Evolutionary conservation across 768 basidiomycete genomes (phyloP).

Genomic region (Naematelia aurantialba): DNA sequence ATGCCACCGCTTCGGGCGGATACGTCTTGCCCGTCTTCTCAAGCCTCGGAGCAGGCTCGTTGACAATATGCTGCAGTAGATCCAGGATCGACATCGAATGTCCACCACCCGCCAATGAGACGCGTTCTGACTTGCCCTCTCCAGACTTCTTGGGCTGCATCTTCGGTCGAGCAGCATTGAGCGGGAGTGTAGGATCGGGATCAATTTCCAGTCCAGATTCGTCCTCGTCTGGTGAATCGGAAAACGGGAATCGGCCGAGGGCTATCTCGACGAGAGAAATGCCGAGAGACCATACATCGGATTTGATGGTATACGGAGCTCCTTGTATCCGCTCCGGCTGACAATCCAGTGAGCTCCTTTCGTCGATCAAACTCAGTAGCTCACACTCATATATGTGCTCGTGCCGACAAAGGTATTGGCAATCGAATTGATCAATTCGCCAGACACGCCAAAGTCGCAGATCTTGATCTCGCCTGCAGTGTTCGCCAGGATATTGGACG

Average conservation of each 20-base stretch:
- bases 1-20: slow-evolving; percentile 71
- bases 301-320: slow-evolving; percentile 96
- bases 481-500: slow-evolving; percentile 93
- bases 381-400: slow-evolving; percentile 97
- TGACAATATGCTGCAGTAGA: slow-evolving; percentile 94
- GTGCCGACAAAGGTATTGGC: slow-evolving; percentile 99
- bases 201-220: slow-evolving; percentile 23
- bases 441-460: slow-evolving; percentile 98
- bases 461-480: slow-evolving; percentile 96
- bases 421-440: slow-evolving; percentile 96
- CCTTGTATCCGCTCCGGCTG: slow-evolving; percentile 99
- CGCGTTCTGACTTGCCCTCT: slow-evolving; percentile 75
- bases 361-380: slow-evolving; percentile 12
- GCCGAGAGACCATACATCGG: slow-evolving; percentile 97
- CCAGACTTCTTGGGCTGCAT: slow-evolving; percentile 38
- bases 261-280: slow-evolving; percentile 96
- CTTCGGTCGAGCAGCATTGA: slow-evolving; percentile 37
- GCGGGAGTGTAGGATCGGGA: slow-evolving; percentile 39
- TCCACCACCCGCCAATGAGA: slow-evolving; percentile 85
- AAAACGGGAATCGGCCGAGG: slow-evolving; percentile 94
- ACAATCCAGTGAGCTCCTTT: slow-evolving; percentile 4
- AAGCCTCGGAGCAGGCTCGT: slow-evolving; percentile 89
- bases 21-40: slow-evolving; percentile 62
- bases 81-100: slow-evolving; percentile 99
- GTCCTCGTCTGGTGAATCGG: slow-evolving; percentile 50